Percentiles rank a stretch among this genome's conserved stretches.
Evolutionary conservation across 1,284 basidiomycete genomes (phyloP).

Genomic region (Cryptococcus maquisensis): DNA sequence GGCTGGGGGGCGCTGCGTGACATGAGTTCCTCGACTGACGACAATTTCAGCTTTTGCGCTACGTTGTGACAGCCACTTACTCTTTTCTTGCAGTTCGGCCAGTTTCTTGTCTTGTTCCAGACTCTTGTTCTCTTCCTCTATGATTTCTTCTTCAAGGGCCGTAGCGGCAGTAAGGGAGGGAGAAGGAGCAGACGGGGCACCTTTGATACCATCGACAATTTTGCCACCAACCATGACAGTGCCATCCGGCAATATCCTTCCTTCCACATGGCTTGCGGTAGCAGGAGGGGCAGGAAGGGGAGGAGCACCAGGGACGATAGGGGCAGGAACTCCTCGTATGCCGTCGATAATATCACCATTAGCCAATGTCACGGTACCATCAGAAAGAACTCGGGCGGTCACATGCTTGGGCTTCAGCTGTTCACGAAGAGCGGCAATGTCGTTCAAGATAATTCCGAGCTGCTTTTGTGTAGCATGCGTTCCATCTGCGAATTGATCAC

Average conservation of each 20-base stretch:
- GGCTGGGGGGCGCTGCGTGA: conserved; percentile 5
- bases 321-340: conserved; percentile 31
- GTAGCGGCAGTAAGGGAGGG: conserved; percentile 12
- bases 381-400: conserved; percentile 35
- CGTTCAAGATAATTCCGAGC: conserved; percentile 36
- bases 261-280: conserved; percentile 28
- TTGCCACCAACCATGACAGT: conserved; percentile 42
- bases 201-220: conserved; percentile 41
- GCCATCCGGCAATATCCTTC: conserved; percentile 40
- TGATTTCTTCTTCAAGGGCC: conserved; percentile 15
- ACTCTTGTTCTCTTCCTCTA: conserved; percentile 25
- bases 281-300: conserved; percentile 23
- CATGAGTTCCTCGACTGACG: conserved; percentile 36
- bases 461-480: conserved; percentile 29
- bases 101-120: conserved; percentile 37
- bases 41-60: neutral
- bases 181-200: conserved; percentile 24
- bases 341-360: conserved; percentile 45
- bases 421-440: conserved; percentile 37
- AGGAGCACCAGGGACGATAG: conserved; percentile 12
- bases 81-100: conserved; percentile 35
- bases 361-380: conserved; percentile 41
- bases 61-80: conserved; percentile 19
- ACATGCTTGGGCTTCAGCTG: conserved; percentile 40
- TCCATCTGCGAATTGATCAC: conserved; percentile 41